phyloP scores from a whole-genome alignment of 805 yeast species.

The Candida chilensis region DNA sequence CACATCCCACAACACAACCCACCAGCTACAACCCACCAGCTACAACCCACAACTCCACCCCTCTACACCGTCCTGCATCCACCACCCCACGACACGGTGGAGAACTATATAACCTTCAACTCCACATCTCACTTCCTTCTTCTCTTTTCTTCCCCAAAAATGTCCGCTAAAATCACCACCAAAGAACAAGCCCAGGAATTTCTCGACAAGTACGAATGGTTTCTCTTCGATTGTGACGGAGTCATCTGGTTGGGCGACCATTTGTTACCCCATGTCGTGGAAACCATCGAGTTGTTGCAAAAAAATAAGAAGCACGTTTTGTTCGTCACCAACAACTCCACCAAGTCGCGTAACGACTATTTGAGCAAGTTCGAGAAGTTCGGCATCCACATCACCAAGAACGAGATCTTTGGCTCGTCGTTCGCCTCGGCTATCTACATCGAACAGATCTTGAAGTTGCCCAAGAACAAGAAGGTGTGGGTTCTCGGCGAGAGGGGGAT shows the following conservation, averaged over 20 bases:
- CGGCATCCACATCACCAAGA: conserved; percentile 34
- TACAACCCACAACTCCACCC: too few species aligned
- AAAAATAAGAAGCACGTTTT: conserved; percentile 53
- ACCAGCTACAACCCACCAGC: too few species aligned
- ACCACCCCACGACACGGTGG: too few species aligned
- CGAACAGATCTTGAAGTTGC: conserved; percentile 63
- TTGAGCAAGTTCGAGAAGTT: conserved; percentile 64
- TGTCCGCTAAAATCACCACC: conserved; percentile 41
- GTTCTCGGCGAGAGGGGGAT: conserved; percentile 87
- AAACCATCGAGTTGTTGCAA: conserved; percentile 59
- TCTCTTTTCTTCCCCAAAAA: conserved; percentile 5
- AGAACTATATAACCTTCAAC: not conserved
- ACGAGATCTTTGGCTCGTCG: conserved; percentile 85
- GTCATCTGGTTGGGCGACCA: conserved; percentile 90
- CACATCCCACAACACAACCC: too few species aligned
- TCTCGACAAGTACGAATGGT: conserved; percentile 66
- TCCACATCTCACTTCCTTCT: not conserved
- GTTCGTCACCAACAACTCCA: conserved; percentile 93
- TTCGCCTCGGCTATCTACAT: conserved; percentile 88
- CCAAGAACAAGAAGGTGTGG: conserved; percentile 74
- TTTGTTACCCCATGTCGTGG: conserved; percentile 67
- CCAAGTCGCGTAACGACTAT: conserved; percentile 78
- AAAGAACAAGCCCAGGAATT: conserved; percentile 42
- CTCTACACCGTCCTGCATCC: too few species aligned
- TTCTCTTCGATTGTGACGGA: conserved; percentile 95